Evolutionary conservation across 371 early-diverging fungal species (phyloP).

Genomic region (Sporodiniella umbellata): DNA sequence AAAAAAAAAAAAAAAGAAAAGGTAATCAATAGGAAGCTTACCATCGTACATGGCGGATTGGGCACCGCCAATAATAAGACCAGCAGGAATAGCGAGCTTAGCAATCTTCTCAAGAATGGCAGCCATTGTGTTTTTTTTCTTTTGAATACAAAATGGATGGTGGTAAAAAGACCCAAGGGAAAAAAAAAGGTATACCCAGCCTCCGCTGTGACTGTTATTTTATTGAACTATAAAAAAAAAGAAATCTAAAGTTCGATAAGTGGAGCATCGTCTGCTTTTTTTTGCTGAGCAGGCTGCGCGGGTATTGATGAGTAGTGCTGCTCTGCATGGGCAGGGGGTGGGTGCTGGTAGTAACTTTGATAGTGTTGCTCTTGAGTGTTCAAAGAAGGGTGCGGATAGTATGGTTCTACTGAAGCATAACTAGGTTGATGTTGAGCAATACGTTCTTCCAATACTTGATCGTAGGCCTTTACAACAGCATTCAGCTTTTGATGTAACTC

Average conservation of each 20-base stretch:
- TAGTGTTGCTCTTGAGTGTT: not conserved
- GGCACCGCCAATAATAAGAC: slow-evolving; percentile 61
- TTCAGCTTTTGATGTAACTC: slow-evolving; percentile 73
- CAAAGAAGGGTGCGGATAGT: not conserved
- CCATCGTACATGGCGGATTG: slow-evolving; percentile 93
- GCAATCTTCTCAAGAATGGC: slow-evolving; percentile 56
- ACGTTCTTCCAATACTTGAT: slow-evolving; percentile 71
- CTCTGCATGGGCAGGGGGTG: not conserved
- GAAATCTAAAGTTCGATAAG: not conserved
- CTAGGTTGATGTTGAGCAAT: slow-evolving; percentile 28
- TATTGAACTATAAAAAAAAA: not conserved
- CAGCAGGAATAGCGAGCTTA: slow-evolving; percentile 66
- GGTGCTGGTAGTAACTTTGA: not conserved
- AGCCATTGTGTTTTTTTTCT: slow-evolving; percentile 22
- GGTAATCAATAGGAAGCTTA: slow-evolving; percentile 50
- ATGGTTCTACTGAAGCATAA: not conserved
- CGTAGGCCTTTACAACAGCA: slow-evolving; percentile 75
- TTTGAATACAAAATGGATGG: too few relatives aligned
- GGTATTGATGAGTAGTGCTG: not conserved
- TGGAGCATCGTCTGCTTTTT: not conserved
- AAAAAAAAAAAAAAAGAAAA: too few relatives aligned
- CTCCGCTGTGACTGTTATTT: too few relatives aligned
- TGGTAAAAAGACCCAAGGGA: not conserved
- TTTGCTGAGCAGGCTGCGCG: not conserved
- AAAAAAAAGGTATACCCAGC: not conserved